phyloP scores from a whole-genome alignment of 2,329 filamentous ascomycete genomes.

The Thelonectria blattea region DNA sequence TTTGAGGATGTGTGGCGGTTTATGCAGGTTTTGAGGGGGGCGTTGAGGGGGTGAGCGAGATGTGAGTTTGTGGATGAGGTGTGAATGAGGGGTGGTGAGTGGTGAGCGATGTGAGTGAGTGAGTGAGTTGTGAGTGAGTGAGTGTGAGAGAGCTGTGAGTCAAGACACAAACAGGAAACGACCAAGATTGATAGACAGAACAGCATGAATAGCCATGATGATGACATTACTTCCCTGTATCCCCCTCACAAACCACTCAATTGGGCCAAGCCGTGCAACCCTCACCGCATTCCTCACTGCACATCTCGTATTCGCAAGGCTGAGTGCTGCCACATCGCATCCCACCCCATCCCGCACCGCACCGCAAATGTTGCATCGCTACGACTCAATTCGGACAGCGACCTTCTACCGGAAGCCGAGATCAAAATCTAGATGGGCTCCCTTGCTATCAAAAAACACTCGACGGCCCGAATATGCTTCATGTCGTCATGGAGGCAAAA shows the following conservation, averaged over 20 bases:
- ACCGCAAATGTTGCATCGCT: background rate
- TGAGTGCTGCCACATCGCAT: too few species aligned
- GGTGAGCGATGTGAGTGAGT: too few species aligned
- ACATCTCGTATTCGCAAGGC: too few species aligned
- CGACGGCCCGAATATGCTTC: background rate
- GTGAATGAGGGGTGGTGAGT: too few species aligned
- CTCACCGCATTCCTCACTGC: too few species aligned
- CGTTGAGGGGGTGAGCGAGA: constrained; percentile 36
- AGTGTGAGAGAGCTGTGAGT: too few species aligned
- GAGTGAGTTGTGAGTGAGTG: too few species aligned
- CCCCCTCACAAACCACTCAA: too few species aligned
- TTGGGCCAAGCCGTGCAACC: too few species aligned
- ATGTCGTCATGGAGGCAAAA: background rate
- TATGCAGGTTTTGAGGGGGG: constrained; percentile 49
- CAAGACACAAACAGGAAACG: background rate
- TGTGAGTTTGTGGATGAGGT: background rate
- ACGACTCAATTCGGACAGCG: background rate
- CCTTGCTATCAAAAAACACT: too few species aligned
- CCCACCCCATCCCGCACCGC: too few species aligned
- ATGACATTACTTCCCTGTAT: background rate
- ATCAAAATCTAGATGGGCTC: background rate
- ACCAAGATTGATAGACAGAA: constrained; percentile 1
- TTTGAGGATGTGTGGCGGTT: constrained; percentile 72
- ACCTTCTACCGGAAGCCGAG: background rate
- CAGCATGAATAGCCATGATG: constrained; percentile 8